These are phyloP conservation scores for Phaeophleospora eucalypticola DNA, from an alignment of 2,329 filamentous ascomycete species.

Conservation along the genomic window DNA sequence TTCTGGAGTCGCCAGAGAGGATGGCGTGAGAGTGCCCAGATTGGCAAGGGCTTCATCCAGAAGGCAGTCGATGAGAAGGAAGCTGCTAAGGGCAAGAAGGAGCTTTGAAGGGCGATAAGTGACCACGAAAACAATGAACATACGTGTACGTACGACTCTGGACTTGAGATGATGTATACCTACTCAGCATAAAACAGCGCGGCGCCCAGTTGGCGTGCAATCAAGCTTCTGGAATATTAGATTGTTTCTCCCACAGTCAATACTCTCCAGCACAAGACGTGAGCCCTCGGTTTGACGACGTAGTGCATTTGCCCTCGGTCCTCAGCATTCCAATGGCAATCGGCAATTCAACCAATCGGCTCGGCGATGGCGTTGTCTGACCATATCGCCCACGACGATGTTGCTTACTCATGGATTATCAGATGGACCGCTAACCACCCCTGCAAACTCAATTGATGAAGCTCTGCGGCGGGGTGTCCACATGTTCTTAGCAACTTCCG, in stretches of 20 bases:
- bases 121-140: background rate
- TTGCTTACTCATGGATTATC: too few species aligned
- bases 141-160: background rate
- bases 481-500: background rate
- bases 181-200: background rate
- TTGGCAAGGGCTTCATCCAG: slow-evolving; percentile 51
- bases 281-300: too few species aligned
- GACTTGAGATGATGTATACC: background rate
- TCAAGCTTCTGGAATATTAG: background rate
- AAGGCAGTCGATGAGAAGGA: slow-evolving; percentile 29
- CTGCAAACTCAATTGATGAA: background rate
- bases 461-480: background rate
- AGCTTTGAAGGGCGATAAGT: slow-evolving; percentile 22
- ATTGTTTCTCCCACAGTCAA: too few species aligned
- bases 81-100: slow-evolving; percentile 29
- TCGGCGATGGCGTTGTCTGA: background rate
- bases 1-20: slow-evolving; percentile 53
- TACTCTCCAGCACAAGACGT: too few species aligned
- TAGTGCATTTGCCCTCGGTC: too few species aligned
- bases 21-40: slow-evolving; percentile 48
- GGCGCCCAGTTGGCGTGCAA: background rate
- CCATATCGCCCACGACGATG: background rate
- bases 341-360: too few species aligned
- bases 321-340: too few species aligned
- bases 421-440: too few species aligned